A percentile compares a stretch with the other conserved stretches of the same genome.
Conservation (phyloP, 2,329 filamentous ascomycete genomes). For the Microdochium bolleyi region DNA sequence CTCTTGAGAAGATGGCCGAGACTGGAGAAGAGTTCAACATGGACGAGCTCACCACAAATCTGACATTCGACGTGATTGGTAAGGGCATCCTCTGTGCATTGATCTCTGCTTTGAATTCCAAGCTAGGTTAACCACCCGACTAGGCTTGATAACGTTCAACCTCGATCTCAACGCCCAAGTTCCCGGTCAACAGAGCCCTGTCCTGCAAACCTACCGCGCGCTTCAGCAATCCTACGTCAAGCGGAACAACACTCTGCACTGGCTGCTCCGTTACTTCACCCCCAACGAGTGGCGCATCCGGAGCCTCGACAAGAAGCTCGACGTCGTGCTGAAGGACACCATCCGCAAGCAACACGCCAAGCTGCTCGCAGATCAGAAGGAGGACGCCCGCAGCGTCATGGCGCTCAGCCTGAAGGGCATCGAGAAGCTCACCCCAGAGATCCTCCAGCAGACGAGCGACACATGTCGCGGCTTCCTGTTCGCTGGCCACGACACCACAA, state of each 20-base stretch:
- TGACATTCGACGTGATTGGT: slow-evolving; percentile 10
- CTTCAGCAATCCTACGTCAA: slow-evolving; percentile 1
- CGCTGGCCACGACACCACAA: slow-evolving; percentile 11
- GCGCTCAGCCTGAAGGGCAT: slow-evolving; percentile 7
- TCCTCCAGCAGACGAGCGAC: slow-evolving; percentile 7
- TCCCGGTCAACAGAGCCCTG: slow-evolving; percentile 1
- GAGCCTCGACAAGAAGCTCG: slow-evolving; percentile 3
- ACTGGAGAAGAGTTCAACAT: slow-evolving; percentile 6
- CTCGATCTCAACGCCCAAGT: slow-evolving; percentile 4
- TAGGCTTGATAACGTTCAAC: slow-evolving; percentile 2
- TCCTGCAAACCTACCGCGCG: slow-evolving; percentile 2
- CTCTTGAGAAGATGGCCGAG: slow-evolving; percentile 3
- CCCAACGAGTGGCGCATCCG: slow-evolving; percentile 2
- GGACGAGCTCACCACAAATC: slow-evolving; percentile 4
- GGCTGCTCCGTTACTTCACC: slow-evolving; percentile 2
- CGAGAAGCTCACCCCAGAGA: slow-evolving; percentile 3
- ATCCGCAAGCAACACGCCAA: slow-evolving; percentile 4
- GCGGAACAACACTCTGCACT: slow-evolving; percentile 1
- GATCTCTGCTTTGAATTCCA: neutral
- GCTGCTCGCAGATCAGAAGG: neutral
- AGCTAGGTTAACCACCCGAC: neutral
- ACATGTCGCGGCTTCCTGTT: slow-evolving; percentile 11
- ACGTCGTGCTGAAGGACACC: slow-evolving; percentile 1
- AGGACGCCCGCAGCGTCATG: slow-evolving; percentile 2
- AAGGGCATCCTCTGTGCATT: neutral